These are phyloP conservation scores for Euphorbia lathyris DNA, from an alignment of 345 rosid genomes.

Conservation along the genomic window DNA sequence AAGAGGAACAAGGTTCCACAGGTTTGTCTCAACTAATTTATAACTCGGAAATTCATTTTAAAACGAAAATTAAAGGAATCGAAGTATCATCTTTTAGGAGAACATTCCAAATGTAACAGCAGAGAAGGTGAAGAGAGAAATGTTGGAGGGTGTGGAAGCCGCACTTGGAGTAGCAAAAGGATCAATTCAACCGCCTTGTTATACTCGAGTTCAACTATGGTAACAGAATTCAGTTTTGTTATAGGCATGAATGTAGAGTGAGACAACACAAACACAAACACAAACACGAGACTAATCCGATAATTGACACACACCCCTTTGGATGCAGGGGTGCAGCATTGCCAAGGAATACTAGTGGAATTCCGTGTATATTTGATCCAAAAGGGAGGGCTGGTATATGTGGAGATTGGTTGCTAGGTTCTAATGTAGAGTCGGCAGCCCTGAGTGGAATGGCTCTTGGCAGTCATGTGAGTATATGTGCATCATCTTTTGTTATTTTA, in stretches of 20 bases:
- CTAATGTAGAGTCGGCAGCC: constrained; percentile 85
- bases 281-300: too few species aligned
- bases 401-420: constrained; percentile 91
- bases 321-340: constrained; percentile 86
- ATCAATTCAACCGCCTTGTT: constrained; percentile 60
- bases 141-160: constrained; percentile 74
- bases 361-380: constrained; percentile 80
- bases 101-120: constrained; percentile 69
- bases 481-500: too few species aligned
- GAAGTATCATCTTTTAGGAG: constrained; percentile 44
- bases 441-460: constrained; percentile 79
- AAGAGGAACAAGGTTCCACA: constrained; percentile 88
- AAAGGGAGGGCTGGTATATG: constrained; percentile 90
- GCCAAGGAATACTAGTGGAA: constrained; percentile 66
- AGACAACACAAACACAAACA: too few species aligned
- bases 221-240: constrained; percentile 17
- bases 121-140: constrained; percentile 64
- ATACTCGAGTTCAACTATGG: constrained; percentile 71
- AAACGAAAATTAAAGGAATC: not conserved
- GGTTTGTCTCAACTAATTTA: constrained; percentile 30
- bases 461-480: constrained; percentile 49
- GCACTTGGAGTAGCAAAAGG: constrained; percentile 67
- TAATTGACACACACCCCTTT: too few species aligned
- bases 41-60: not conserved
- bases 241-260: too few species aligned